Conservation (phyloP, 352 stramenopile species). For the Phytopythium litorale region DNA sequence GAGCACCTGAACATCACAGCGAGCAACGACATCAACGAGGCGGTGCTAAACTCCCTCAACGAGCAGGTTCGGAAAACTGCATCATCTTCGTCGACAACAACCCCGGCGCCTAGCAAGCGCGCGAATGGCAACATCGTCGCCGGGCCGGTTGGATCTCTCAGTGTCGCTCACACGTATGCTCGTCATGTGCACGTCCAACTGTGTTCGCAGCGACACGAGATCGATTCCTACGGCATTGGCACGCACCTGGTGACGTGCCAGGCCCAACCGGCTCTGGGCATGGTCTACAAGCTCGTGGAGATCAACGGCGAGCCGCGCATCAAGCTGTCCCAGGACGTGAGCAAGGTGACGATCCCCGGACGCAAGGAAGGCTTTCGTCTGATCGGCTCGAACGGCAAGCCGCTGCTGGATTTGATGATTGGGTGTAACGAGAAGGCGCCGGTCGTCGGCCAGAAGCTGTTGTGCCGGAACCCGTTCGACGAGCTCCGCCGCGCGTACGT, state of each 20-base stretch:
- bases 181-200: conserved; percentile 8
- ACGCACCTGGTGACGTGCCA: conserved; percentile 98
- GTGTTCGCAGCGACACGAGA: conserved; percentile 85
- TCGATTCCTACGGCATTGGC: conserved; percentile 95
- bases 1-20: conserved; percentile 92
- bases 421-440: conserved; percentile 80
- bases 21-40: conserved; percentile 99
- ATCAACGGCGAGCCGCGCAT: conserved; percentile 95
- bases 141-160: conserved; percentile 1
- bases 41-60: conserved; percentile 92
- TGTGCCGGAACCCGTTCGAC: conserved; percentile 97
- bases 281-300: conserved; percentile 99
- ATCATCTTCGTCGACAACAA: neutral
- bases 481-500: conserved; percentile 94
- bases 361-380: conserved; percentile 91
- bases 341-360: conserved; percentile 93
- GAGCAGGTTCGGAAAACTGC: conserved; percentile 68
- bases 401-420: conserved; percentile 91
- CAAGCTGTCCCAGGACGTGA: conserved; percentile 97
- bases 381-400: conserved; percentile 81
- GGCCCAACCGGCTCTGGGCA: conserved; percentile 96
- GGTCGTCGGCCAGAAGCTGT: conserved; percentile 75
- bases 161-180: conserved; percentile 9
- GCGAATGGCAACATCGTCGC: conserved; percentile 6
- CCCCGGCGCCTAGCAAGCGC: neutral